Evolutionary conservation across 805 yeast species (phyloP), one percentile per base, ranked within the genome.

Genomic region (Sugiyamaella floridensis): DNA sequence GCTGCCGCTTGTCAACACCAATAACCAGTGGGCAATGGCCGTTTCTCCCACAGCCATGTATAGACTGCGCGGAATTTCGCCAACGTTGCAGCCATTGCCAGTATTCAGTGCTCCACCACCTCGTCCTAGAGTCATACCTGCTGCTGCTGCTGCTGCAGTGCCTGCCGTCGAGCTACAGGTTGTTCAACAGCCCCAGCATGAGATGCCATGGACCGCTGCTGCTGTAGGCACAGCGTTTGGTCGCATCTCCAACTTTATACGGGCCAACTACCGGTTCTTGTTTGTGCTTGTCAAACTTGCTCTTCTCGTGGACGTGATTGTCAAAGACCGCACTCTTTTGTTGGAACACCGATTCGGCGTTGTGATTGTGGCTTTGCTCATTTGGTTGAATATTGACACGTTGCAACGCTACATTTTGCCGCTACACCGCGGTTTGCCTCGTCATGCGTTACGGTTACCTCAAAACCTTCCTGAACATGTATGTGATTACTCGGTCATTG

Each of bases 381-480:
- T 26, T 2, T 7, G 29, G 15, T 52, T 48, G 49, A 47, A 52
- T 10, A 42, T 47, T 7, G 14, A 45, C 15, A 10, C 49, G 2
- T 22, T 52, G 8, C 32, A 22, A 10, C 29, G 46, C 8, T 42
- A 34, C 6, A 4, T 43, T 5, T 28, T 9, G 9, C 42, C 48
- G n/a, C 19, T 52, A 4, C 48, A 48, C 14, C 20, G 15, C 9
- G 16, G n/a, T 12, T 7, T 22, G 12, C 52, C 52, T 37, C 48
- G 20, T 10, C 22, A 42, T 4, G 49, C 43, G n/a, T 16, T 52
- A 5, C 40, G 42, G 6, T 44, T 52, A 2, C 55, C 55, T 4
- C 55, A 52, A 16, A 20, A 40, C 18, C 15, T 52, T 41, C 55
- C 55, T n/a, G 54, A 26, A 19, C 16, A 37, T n/a, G 22, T 44